Evolutionary conservation across 805 yeast species (phyloP).

Genomic region (Jamesozyma gamospora): DNA sequence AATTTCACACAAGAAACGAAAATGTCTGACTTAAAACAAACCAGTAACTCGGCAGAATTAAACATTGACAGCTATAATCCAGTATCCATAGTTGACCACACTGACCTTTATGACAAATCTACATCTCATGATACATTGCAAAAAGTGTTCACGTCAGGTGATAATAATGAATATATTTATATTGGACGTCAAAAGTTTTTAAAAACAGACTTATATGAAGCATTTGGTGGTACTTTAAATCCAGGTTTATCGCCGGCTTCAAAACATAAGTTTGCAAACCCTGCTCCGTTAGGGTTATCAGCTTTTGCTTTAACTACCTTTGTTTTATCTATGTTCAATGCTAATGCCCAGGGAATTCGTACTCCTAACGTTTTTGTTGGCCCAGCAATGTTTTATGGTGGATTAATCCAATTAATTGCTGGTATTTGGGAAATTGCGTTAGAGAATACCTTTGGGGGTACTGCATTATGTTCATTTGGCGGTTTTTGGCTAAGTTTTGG

Average conservation of each 20-base stretch:
- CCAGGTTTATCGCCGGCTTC: conserved; percentile 56
- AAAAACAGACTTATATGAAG: conserved; percentile 47
- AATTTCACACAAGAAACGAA: background rate
- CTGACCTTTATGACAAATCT: too few relatives aligned
- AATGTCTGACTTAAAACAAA: conserved; percentile 4
- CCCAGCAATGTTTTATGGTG: conserved; percentile 54
- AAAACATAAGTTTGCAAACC: conserved; percentile 49
- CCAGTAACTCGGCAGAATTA: background rate
- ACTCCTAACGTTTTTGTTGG: conserved; percentile 47
- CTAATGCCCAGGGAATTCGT: conserved; percentile 42
- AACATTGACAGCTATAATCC: background rate
- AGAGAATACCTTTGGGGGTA: conserved; percentile 59
- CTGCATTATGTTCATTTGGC: conserved; percentile 53
- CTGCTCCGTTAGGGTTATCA: conserved; percentile 53
- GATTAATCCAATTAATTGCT: conserved; percentile 47
- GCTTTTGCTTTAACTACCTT: conserved; percentile 58
- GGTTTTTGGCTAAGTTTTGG: conserved; percentile 63
- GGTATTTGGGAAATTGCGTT: conserved; percentile 58
- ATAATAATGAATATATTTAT: conserved; percentile 53
- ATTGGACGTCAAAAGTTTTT: conserved; percentile 66
- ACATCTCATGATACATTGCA: conserved; percentile 7
- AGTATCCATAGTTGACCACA: background rate
- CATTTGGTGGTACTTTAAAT: conserved; percentile 76
- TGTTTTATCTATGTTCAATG: conserved; percentile 45
- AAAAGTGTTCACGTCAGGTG: conserved; percentile 28